Evolutionary conservation across 2,329 filamentous ascomycete species (phyloP), one percentile per base, ranked within the genome.

Genomic region (Alternaria tenuissima): DNA sequence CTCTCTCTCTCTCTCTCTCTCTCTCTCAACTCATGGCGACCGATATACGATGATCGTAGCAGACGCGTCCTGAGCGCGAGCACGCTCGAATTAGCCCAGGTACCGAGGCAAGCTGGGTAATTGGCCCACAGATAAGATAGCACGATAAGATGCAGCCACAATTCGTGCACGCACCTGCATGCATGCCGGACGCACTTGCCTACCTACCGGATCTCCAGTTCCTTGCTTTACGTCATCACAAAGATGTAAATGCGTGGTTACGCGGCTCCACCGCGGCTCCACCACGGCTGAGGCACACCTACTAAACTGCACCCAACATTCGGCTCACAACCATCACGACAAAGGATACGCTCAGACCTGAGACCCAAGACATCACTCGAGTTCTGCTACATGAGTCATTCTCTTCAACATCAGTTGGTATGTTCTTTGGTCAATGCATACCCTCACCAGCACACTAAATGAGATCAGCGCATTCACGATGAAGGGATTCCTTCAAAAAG

Each of bases 401-500:
- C 24, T 11, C 16, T 20, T 20, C 28, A 30, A 38, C 24, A 53
- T 1, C 41, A 16, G 16, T 41, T 16, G 14, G 36, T 39, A 20
- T 26, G n/a, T 49, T 55, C 32, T 4, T 16, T 36, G 36, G 43
- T 30, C 32, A 9, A 58, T 62, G 55, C 52, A 34, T 34, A 30
- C 43, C 9, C 48, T 57, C n/a, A 11, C 20, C n/a, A 36, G 59
- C 20, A 34, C 59, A 16, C 63, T 59, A 48, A 67, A 67, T 41
- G 30, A 61, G 57, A 12, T 43, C 32, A 38, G 61, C 57, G 41
- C 30, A 20, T 18, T 41, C 46, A 62, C 32, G 32, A 75, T 76
- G 73, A 71, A 71, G 43, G 66, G 67, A 28, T 64, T 76, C 44
- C 44, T 74, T n/a, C 64, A 67, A 28, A 76, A 71, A 58, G 69